Evolutionary conservation across 345 rosid genomes (phyloP).

Genomic region (Moringa oleifera): DNA sequence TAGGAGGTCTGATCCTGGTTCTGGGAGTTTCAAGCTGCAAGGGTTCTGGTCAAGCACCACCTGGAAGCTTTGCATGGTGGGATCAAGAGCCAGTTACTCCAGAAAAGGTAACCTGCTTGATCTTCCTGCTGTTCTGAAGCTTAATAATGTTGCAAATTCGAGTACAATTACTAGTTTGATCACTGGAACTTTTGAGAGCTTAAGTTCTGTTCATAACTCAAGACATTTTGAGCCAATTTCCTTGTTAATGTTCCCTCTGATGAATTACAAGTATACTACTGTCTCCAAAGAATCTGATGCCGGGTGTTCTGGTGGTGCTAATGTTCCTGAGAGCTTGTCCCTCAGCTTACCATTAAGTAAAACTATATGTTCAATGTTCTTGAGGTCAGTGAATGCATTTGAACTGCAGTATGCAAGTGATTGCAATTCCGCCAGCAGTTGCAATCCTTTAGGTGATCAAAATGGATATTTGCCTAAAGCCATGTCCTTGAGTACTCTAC

Average conservation of each 20-base stretch:
- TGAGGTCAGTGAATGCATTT: slow-evolving; percentile 9
- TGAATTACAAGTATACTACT: slow-evolving; percentile 15
- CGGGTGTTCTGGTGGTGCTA: slow-evolving; percentile 12
- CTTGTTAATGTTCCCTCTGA: slow-evolving; percentile 29
- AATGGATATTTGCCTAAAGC: slow-evolving; percentile 18
- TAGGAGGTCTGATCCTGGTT: background rate
- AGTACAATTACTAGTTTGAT: slow-evolving; percentile 42
- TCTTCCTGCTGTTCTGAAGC: slow-evolving; percentile 36
- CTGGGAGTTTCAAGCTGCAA: slow-evolving; percentile 21
- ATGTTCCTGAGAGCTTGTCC: slow-evolving; percentile 8
- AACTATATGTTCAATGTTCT: slow-evolving; percentile 20
- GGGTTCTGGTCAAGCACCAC: slow-evolving; percentile 46
- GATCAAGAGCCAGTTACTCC: slow-evolving; percentile 16
- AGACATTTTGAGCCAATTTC: slow-evolving; percentile 34
- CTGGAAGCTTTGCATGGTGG: slow-evolving; percentile 50
- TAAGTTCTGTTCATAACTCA: slow-evolving; percentile 14
- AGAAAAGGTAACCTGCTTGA: slow-evolving; percentile 6
- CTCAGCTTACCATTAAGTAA: slow-evolving; percentile 1
- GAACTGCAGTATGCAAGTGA: slow-evolving; percentile 16
- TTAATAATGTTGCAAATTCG: slow-evolving; percentile 31
- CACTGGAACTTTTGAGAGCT: slow-evolving; percentile 38
- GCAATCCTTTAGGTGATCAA: slow-evolving; percentile 14
- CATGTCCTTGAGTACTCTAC: slow-evolving; percentile 23
- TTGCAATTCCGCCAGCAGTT: slow-evolving; percentile 19
- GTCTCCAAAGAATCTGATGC: slow-evolving; percentile 11